These are phyloP conservation scores for Fusarium irregulare DNA, from an alignment of 2,329 filamentous ascomycete genomes.

Conservation along the genomic window DNA sequence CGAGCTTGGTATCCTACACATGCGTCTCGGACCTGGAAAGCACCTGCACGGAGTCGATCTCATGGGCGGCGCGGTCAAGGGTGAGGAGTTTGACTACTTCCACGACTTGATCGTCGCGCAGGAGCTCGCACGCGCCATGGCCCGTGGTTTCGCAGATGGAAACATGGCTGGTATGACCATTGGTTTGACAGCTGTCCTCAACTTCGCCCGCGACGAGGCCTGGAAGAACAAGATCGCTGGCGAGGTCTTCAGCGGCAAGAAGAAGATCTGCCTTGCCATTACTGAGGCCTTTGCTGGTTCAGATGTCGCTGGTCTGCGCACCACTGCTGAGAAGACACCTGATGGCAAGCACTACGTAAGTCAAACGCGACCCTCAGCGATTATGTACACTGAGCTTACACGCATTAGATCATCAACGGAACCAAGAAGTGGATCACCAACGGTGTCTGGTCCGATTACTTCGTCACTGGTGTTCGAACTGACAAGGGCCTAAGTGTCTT, in stretches of 20 bases:
- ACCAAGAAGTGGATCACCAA: slow-evolving; percentile 91
- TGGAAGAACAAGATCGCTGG: slow-evolving; percentile 75
- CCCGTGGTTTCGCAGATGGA: slow-evolving; percentile 85
- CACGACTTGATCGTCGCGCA: slow-evolving; percentile 83
- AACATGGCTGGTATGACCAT: slow-evolving; percentile 91
- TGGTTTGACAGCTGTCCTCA: slow-evolving; percentile 80
- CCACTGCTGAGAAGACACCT: slow-evolving; percentile 79
- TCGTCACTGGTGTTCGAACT: slow-evolving; percentile 82
- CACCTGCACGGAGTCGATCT: slow-evolving; percentile 79
- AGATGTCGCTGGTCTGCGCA: slow-evolving; percentile 83
- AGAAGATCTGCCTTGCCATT: slow-evolving; percentile 89
- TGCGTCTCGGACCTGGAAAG: slow-evolving; percentile 85
- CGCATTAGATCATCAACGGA: slow-evolving; percentile 68
- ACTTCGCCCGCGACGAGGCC: slow-evolving; percentile 76
- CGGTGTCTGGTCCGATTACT: slow-evolving; percentile 84
- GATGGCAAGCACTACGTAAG: slow-evolving; percentile 78
- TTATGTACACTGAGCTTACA: background rate
- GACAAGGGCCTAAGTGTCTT: slow-evolving; percentile 83
- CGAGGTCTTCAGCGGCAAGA: slow-evolving; percentile 81
- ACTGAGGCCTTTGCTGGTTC: slow-evolving; percentile 87
- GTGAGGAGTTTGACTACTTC: slow-evolving; percentile 88
- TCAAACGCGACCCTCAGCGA: slow-evolving; percentile 38
- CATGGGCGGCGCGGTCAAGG: slow-evolving; percentile 75
- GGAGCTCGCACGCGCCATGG: slow-evolving; percentile 77
- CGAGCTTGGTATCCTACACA: slow-evolving; percentile 78